These are phyloP conservation scores for Helichrysum umbraculigerum DNA, from an alignment of 129 eudicot species.

Conservation along the genomic window DNA sequence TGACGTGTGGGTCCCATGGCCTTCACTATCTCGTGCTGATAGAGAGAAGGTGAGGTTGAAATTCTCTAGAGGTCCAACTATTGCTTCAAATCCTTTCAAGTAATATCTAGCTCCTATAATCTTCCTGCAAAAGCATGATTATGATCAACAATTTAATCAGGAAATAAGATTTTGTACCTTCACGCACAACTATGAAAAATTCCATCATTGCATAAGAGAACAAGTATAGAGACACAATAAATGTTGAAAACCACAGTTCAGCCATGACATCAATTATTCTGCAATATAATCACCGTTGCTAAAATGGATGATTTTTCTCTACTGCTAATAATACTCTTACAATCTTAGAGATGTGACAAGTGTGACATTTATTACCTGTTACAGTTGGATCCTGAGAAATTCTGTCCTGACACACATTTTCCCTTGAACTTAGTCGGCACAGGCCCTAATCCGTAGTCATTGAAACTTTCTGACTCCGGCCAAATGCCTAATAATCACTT, in stretches of 20 bases:
- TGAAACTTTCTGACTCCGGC: slow-evolving; percentile 74
- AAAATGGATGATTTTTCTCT: neutral
- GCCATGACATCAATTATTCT: no score
- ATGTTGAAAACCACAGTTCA: neutral
- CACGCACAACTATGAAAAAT: neutral
- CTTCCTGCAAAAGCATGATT: slow-evolving; percentile 41
- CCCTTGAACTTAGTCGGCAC: slow-evolving; percentile 58
- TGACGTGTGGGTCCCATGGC: slow-evolving; percentile 68
- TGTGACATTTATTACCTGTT: slow-evolving; percentile 42
- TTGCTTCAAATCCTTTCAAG: slow-evolving; percentile 47
- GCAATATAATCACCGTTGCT: no score
- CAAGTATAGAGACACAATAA: neutral
- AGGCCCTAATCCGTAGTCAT: slow-evolving; percentile 53
- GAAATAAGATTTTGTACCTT: neutral
- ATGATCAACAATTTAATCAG: neutral
- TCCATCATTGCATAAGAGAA: neutral
- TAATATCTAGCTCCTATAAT: slow-evolving; percentile 71
- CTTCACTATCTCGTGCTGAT: slow-evolving; percentile 56
- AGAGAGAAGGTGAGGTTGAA: slow-evolving; percentile 37
- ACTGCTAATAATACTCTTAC: neutral
- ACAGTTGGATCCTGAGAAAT: slow-evolving; percentile 55
- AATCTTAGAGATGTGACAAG: neutral
- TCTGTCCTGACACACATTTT: slow-evolving; percentile 54
- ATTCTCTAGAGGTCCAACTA: slow-evolving; percentile 49
- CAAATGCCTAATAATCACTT: slow-evolving; percentile 46